Percentiles rank a stretch among this genome's conserved stretches.
Conservation (phyloP, 2,329 filamentous ascomycete species). For the Venturia nashicola region DNA sequence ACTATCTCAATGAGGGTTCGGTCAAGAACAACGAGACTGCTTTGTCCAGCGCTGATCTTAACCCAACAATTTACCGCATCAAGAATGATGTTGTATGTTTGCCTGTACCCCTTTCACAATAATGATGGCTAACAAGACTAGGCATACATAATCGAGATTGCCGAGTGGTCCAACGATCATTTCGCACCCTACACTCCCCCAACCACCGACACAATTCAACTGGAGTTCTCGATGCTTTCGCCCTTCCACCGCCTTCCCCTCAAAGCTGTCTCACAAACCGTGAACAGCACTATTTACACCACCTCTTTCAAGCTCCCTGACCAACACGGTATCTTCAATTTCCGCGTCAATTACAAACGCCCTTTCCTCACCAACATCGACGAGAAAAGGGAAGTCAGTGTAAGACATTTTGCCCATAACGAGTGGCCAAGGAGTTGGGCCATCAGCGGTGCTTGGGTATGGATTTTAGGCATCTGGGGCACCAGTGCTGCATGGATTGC, state of each 20-base stretch:
- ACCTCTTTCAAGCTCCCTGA: constrained; percentile 75
- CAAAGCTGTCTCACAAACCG: constrained; percentile 37
- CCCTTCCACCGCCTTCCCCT: constrained; percentile 87
- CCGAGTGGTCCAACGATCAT: constrained; percentile 66
- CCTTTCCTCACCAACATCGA: constrained; percentile 82
- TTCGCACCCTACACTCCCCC: constrained; percentile 65
- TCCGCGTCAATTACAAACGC: constrained; percentile 92
- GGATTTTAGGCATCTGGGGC: constrained; percentile 77
- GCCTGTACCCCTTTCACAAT: neutral
- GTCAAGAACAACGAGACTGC: constrained; percentile 25
- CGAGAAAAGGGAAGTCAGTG: constrained; percentile 89
- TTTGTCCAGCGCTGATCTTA: constrained; percentile 36
- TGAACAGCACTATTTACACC: constrained; percentile 61
- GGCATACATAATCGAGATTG: constrained; percentile 80
- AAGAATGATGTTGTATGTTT: constrained; percentile 88
- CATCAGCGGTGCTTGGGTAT: constrained; percentile 88
- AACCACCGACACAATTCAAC: constrained; percentile 62
- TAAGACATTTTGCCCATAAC: constrained; percentile 93
- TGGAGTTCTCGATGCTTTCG: constrained; percentile 98
- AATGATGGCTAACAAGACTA: constrained; percentile 28
- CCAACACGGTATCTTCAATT: constrained; percentile 98
- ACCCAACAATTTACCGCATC: constrained; percentile 84
- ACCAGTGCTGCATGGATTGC: constrained; percentile 74
- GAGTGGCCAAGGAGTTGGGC: constrained; percentile 87
- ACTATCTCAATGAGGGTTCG: constrained; percentile 50